Percentiles rank a stretch among this genome's conserved stretches.
Conservation (phyloP, 495 filamentous ascomycete species). For the Penicillium fimorum region DNA sequence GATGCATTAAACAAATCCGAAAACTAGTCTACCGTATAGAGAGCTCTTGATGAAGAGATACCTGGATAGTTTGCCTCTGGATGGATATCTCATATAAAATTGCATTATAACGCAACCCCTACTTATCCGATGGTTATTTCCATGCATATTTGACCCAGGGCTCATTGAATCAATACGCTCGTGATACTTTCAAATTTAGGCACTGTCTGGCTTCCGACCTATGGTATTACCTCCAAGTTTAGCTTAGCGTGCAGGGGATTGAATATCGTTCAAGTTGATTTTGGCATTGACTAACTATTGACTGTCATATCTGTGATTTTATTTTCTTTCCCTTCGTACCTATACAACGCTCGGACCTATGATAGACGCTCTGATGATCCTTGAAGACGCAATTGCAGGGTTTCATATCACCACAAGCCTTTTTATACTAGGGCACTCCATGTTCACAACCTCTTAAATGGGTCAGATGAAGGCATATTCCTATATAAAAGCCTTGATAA, state of each 20-base stretch:
- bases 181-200: no score
- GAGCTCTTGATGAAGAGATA: no score
- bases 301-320: not conserved
- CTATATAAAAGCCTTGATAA: not conserved
- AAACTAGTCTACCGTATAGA: no score
- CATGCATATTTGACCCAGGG: not conserved
- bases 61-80: no score
- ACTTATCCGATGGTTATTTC: no score
- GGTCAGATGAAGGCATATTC: not conserved
- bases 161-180: not conserved
- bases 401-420: not conserved
- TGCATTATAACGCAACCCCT: no score
- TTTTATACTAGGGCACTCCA: not conserved
- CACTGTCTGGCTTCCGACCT: not conserved
- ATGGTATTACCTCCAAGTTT: no score
- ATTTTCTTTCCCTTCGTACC: not conserved
- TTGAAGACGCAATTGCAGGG: not conserved
- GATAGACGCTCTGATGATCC: not conserved
- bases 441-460: not conserved
- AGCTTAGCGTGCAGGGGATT: not conserved
- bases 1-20: no score
- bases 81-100: not conserved
- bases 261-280: not conserved
- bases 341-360: conserved; percentile 5
- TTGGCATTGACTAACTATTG: not conserved